A percentile compares a stretch with the other conserved stretches of the same genome.
These are phyloP conservation scores for Monilinia vaccinii-corymbosi DNA, from an alignment of 2,329 filamentous ascomycete genomes.

Conservation along the genomic window DNA sequence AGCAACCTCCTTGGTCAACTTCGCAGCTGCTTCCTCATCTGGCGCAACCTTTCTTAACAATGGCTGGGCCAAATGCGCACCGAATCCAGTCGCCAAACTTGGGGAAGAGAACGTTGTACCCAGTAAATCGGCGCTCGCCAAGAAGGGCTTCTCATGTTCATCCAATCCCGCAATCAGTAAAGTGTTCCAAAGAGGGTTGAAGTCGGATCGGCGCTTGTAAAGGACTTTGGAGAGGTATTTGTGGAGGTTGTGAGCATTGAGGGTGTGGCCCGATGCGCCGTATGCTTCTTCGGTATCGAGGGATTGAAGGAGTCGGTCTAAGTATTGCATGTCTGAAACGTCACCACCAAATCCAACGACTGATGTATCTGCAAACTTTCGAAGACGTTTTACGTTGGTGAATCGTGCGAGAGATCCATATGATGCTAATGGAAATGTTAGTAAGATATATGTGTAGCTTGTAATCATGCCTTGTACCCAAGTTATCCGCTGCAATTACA, in stretches of 20 bases:
- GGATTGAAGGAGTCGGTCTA: slow-evolving; percentile 81
- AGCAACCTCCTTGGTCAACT: slow-evolving; percentile 68
- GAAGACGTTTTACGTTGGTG: slow-evolving; percentile 91
- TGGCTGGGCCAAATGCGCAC: slow-evolving; percentile 84
- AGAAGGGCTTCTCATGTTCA: slow-evolving; percentile 70
- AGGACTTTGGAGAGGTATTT: slow-evolving; percentile 94
- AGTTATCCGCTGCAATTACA: slow-evolving; percentile 92
- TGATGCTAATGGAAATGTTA: slow-evolving; percentile 53
- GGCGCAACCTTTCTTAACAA: slow-evolving; percentile 78
- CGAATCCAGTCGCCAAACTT: slow-evolving; percentile 86
- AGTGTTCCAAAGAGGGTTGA: slow-evolving; percentile 97
- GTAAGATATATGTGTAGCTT: slow-evolving; percentile 13
- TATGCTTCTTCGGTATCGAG: slow-evolving; percentile 89
- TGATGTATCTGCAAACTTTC: slow-evolving; percentile 73
- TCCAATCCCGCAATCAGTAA: slow-evolving; percentile 85
- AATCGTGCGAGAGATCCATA: slow-evolving; percentile 97
- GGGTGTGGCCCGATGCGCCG: slow-evolving; percentile 40
- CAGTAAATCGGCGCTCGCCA: slow-evolving; percentile 83
- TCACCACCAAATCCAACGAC: slow-evolving; percentile 94
- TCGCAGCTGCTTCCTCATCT: slow-evolving; percentile 68
- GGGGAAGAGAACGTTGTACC: slow-evolving; percentile 87
- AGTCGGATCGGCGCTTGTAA: slow-evolving; percentile 88
- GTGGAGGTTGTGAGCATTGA: slow-evolving; percentile 91
- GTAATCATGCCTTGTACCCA: slow-evolving; percentile 48
- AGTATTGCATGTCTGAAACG: slow-evolving; percentile 98